Conservation (phyloP, 2,329 filamentous ascomycete genomes). For the Apiospora phragmitis region DNA sequence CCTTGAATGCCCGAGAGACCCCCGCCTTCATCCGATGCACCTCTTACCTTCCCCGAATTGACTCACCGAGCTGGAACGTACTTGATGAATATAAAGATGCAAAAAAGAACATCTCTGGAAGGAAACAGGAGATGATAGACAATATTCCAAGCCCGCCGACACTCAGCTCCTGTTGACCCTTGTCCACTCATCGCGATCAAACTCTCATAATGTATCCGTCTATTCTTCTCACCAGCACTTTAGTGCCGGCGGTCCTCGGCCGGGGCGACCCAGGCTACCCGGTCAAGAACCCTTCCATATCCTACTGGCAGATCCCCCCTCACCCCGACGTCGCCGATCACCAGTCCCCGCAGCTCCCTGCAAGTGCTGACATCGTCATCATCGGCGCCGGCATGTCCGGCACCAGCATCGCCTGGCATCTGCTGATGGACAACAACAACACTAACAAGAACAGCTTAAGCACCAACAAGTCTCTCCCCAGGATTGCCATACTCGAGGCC, state of each 20-base stretch:
- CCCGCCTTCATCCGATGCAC: not conserved
- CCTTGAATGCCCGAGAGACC: not conserved
- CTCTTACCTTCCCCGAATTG: not conserved
- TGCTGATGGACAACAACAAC: not conserved
- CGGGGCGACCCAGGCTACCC: conserved; percentile 29
- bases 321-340: conserved; percentile 41
- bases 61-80: not conserved
- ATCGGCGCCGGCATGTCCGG: conserved; percentile 52
- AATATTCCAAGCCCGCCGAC: not conserved
- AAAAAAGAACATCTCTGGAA: not conserved
- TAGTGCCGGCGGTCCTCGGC: not conserved
- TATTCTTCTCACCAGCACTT: not conserved
- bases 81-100: not conserved
- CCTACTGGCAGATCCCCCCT: conserved; percentile 49
- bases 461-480: conserved; percentile 7
- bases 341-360: conserved; percentile 25
- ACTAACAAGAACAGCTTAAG: not conserved
- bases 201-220: not conserved
- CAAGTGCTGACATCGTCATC: conserved; percentile 23
- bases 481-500: conserved; percentile 51
- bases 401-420: conserved; percentile 36
- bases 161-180: not conserved
- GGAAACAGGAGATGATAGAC: not conserved
- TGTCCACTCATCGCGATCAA: not conserved
- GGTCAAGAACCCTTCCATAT: conserved; percentile 38